Conservation (phyloP, 164 flowering plant species). For the Sextonia rubra region DNA sequence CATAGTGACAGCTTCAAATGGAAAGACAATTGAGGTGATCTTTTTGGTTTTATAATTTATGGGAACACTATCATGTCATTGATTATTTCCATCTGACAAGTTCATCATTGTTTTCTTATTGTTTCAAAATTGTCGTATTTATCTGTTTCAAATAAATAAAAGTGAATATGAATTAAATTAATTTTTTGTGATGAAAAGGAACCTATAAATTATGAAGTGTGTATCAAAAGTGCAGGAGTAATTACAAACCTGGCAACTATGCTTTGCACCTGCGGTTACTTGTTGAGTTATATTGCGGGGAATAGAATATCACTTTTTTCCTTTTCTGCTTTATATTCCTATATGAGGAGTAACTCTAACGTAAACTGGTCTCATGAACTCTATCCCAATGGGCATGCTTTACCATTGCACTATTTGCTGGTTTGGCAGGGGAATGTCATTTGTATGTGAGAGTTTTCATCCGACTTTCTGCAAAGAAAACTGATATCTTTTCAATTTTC, state of each 20-base stretch:
- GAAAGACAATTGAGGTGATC: constrained; percentile 88
- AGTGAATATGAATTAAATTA: too few species aligned
- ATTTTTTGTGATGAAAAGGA: not conserved
- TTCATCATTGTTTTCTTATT: not conserved
- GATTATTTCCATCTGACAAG: not conserved
- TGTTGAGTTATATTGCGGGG: not conserved
- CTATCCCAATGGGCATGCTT: too few species aligned
- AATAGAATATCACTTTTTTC: too few species aligned
- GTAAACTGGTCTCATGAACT: too few species aligned
- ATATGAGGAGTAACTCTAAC: too few species aligned
- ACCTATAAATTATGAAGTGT: not conserved
- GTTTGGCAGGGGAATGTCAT: too few species aligned
- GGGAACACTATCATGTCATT: not conserved
- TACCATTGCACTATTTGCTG: too few species aligned
- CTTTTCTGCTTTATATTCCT: too few species aligned
- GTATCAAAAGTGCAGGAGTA: not conserved
- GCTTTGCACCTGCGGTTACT: not conserved
- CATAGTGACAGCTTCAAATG: constrained; percentile 84
- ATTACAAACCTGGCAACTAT: not conserved
- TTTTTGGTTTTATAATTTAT: not conserved
- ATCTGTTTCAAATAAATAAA: not conserved
- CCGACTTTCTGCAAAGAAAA: not conserved
- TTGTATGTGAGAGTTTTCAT: not conserved
- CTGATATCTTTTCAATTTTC: not conserved
- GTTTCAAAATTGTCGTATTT: not conserved